Base-by-base conservation (phyloP, 352 stramenopile species). In the Aphanomyces astaci region DNA sequence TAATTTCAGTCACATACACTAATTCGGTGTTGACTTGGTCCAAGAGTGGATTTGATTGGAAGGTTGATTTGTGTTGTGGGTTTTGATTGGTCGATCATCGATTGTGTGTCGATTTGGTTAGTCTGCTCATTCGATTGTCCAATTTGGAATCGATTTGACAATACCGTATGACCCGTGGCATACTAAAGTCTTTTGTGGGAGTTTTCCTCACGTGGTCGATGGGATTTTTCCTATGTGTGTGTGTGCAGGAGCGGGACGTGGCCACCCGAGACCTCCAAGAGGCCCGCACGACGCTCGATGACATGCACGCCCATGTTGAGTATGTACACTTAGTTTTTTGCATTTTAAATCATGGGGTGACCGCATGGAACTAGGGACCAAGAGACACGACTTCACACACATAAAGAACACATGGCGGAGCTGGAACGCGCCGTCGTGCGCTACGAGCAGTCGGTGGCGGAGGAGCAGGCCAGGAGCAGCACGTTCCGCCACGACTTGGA, bases 281-380 rank as follows among this genome's bases (percentile, higher is more conserved):
- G 59, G 83, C 82, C 9, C 63, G 84, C 17, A 78, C 88, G 9
- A 39, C 82, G 17, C 53, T 74, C 3, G 81, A 88, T 31, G 76
- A 87, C 62, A 56, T 90, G 2, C 80, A 92, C 56, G 75, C 74
- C 59, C 89, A 89, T 74, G 80, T 90, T n/a, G n/a, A 45, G 17
- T 57, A 17, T 27, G 24, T 24, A 5, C 13, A 66, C n/a, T 10
- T 17, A 17, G 32, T 15, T 33, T 40, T 54, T 24, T 11, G 28
- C 28, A 32, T 68, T 43, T 13, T 59, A 63, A 63, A 10, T 43
- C 19, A 48, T 45, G 10, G 15, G 43, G 19, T 15, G 31, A 32
- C 24, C 2, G 33, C 19, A 31, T 59, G 27, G 9, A 15, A 10
- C 27, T 46, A 65, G 56, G 36, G 36, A 51, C 36, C 56, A 65